Conservation (phyloP, 139 green algal genomes). For the Picochlorum sp. region DNA sequence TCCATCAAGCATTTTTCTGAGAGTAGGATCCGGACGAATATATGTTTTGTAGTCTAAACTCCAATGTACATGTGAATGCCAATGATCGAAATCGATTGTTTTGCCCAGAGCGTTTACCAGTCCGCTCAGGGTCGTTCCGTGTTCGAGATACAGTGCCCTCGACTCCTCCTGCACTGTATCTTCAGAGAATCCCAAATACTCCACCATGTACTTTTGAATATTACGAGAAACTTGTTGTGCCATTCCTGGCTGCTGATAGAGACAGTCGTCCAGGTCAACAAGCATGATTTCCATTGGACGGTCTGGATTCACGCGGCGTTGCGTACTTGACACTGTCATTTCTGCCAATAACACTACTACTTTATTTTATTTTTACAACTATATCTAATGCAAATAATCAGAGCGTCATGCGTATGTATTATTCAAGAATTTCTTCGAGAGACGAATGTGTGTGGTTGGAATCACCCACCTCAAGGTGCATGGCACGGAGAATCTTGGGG, state of each 20-base stretch:
- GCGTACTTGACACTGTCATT: no score
- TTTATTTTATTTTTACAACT: no score
- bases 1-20: constrained; percentile 18
- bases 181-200: constrained; percentile 37
- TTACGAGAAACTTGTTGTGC: constrained; percentile 36
- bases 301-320: neutral
- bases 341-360: no score
- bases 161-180: constrained; percentile 37
- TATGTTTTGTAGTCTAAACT: constrained; percentile 48
- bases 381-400: no score
- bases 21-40: constrained; percentile 18
- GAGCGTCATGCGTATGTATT: no score
- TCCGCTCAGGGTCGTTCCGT: constrained; percentile 63
- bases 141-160: constrained; percentile 42
- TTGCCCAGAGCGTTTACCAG: constrained; percentile 54
- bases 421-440: no score
- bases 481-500: no score
- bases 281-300: constrained; percentile 23
- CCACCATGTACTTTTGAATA: constrained; percentile 54
- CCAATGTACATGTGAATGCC: constrained; percentile 58
- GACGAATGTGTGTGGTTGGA: no score
- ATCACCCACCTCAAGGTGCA: no score
- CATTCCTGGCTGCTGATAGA: constrained; percentile 38
- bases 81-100: constrained; percentile 61
- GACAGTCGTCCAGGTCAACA: constrained; percentile 54